Base-by-base conservation (phyloP, 2,329 filamentous ascomycete genomes). In the Fusarium burgessii region DNA sequence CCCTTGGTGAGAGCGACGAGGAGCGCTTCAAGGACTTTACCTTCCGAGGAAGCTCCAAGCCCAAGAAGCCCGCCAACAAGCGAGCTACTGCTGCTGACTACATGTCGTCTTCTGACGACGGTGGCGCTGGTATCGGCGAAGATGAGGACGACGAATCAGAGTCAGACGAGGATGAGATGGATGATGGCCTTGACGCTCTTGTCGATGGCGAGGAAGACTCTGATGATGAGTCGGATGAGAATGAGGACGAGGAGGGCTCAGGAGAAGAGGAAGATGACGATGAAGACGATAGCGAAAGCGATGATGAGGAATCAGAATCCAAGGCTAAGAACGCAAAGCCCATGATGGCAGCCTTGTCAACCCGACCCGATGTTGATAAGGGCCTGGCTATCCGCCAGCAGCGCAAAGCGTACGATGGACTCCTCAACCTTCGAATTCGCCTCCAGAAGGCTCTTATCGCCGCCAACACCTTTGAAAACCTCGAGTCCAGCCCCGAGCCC, bases 361-460 rank as follows among this genome's bases (percentile, higher is more conserved):
- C 73, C 49, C 73, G 74, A 47, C 64, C 74, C 27, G 96, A 98
- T 78, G 90, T 92, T 7, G 89, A 91, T 43, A 98, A 98, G 81
- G 96, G 96, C 15, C 83, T 88, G 58, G 95, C 95, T 0, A 93
- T 99, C 40, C 95, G 94, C 75, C 86, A 90, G 62, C 96, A 99
- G 82, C 90, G 94, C 55, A 91, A 91, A 68, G 90, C 91, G 1
- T 99, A 97, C 77, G 95, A 98, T 74, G 89, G 93, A 1, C 88
- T 98, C 2, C 87, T 99, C 35, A 97, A 97, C 81, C 88, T 94
- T 17, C 91, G 96, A 23, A 98, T 99, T 77, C 93, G 95, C 66
- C 83, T 99, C 20, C 97, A 99, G 80, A 98, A 98, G 80, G 94
- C 93, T 3, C 83, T 99, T 17, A 88, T 96, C 18, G 91, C 93